phyloP scores from a whole-genome alignment of 495 filamentous ascomycete genomes.

The Penicillium tannophilum region DNA sequence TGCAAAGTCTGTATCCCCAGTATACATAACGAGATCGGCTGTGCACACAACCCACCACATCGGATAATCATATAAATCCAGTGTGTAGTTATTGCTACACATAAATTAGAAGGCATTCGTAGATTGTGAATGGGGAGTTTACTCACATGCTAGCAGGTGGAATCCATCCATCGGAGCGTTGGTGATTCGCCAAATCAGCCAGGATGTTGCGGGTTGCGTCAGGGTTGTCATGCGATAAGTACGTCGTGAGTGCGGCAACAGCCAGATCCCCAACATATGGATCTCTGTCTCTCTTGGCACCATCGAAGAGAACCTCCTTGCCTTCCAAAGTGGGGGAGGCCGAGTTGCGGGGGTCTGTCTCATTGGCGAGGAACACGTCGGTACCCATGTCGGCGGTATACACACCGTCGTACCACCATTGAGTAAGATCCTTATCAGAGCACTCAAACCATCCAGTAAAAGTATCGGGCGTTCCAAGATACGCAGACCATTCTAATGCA shows the following conservation, averaged over 20 bases:
- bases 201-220: conserved; percentile 42
- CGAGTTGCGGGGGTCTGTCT: conserved; percentile 40
- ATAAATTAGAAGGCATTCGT: not conserved
- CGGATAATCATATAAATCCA: conserved; percentile 50
- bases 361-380: conserved; percentile 37
- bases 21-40: conserved; percentile 48
- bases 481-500: conserved; percentile 40
- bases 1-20: conserved; percentile 36
- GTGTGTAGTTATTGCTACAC: conserved; percentile 41
- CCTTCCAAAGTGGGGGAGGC: conserved; percentile 38
- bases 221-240: conserved; percentile 43
- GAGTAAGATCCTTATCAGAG: conserved; percentile 46
- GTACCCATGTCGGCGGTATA: conserved; percentile 50
- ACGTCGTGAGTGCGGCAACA: conserved; percentile 44
- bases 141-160: conserved; percentile 47
- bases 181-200: conserved; percentile 47
- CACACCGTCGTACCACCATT: conserved; percentile 52
- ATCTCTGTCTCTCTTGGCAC: conserved; percentile 51
- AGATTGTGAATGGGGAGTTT: not conserved
- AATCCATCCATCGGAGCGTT: conserved; percentile 52
- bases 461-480: conserved; percentile 44
- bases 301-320: conserved; percentile 47
- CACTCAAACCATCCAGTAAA: conserved; percentile 52
- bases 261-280: conserved; percentile 53
- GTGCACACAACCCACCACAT: conserved; percentile 48